These are phyloP conservation scores for Leishmania braziliensis DNA, from an alignment of 208 protist species.

Conservation along the genomic window DNA sequence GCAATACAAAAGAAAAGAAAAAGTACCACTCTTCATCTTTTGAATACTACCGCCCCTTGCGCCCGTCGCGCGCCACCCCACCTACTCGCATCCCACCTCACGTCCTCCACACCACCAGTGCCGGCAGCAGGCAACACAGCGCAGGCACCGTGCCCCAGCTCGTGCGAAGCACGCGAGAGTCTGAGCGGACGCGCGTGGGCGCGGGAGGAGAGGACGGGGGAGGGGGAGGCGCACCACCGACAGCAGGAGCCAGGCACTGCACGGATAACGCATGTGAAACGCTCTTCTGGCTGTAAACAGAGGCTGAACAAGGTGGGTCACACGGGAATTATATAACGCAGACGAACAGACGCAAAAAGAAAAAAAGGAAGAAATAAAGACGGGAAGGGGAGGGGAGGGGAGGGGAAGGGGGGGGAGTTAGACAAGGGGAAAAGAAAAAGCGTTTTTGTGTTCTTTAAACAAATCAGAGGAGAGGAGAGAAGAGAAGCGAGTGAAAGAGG, in stretches of 20 bases:
- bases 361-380: background rate
- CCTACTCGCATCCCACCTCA: background rate
- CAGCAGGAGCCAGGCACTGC: background rate
- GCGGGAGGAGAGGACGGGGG: background rate
- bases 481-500: background rate
- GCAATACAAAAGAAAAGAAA: background rate
- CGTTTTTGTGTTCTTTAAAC: background rate
- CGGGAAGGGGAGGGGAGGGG: background rate
- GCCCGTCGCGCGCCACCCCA: background rate
- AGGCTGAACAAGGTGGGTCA: background rate
- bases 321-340: background rate
- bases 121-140: background rate
- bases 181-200: background rate
- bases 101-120: background rate
- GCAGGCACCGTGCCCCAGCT: background rate
- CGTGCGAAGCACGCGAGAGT: background rate
- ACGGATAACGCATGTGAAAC: background rate
- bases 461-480: background rate
- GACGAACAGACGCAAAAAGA: background rate
- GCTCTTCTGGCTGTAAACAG: background rate
- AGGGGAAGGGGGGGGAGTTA: background rate
- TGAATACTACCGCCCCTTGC: background rate
- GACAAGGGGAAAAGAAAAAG: background rate
- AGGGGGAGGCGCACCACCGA: background rate
- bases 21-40: background rate